Base-by-base conservation (phyloP, 768 basidiomycete species). In the Melanogaster broomeanus region DNA sequence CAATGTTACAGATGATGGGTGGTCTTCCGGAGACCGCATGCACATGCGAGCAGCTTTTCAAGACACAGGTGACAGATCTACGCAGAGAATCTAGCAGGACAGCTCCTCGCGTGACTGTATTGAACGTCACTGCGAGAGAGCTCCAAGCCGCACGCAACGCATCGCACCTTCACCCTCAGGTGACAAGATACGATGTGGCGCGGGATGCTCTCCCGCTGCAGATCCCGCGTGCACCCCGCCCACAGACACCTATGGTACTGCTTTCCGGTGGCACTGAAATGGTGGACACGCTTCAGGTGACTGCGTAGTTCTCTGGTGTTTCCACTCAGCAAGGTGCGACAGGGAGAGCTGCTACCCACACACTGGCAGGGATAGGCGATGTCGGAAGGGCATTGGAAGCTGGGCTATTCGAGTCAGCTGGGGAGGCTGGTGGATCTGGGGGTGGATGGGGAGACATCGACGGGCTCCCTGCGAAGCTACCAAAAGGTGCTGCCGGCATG, bases 71-170 rank as follows among this genome's bases (percentile, higher is more conserved):
- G 11, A 11, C 31, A 31, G 15, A 31, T 31, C 31, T 31, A 31
- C 31, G 12, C 31, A 31, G 31, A 15, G 24, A 24, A 45, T 15
- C 41, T 43, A 18, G 25, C 51, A 1, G 15, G 53, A 34, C 64
- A 65, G 4, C 18, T 51, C 6, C 15, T 58, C 10, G 39, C 44
- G 27, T 65, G 64, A 21, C 42, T 52, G 2, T 34, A 37, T 22
- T 22, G 49, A 44, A 65, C 64, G 30, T 65, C 64, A 9, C 38
- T 27, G 4, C 64, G 63, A 39, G 64, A 63, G 25, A 65, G 55
- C 11, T 24, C 5, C 4, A 51, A 1, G 1, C 59, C 53, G 34
- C 64, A 65, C 2, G 1, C n/a, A 2, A 0, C 11, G 33, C 64
- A 65, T 4, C 1, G 2, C 39, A 55, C 52, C 37, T 45, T 47